Evolutionary conservation across 2,329 filamentous ascomycete genomes (phyloP), one percentile per base, ranked within the genome.

Genomic region (Pseudocercospora musae): DNA sequence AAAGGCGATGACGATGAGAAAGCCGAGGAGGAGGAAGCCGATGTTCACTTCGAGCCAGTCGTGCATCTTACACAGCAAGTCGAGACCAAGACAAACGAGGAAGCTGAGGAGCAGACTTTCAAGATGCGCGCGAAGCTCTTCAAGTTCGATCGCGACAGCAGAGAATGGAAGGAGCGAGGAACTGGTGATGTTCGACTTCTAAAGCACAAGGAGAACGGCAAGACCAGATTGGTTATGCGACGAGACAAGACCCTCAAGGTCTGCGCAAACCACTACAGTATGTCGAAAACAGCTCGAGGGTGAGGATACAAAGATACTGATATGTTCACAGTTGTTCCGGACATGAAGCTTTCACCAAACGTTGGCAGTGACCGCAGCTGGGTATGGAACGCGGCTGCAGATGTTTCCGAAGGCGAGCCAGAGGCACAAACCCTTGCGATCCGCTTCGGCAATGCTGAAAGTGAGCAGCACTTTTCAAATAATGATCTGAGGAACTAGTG

Each of bases 101-200:
- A 99, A 84, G 87, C 89, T 50, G 95, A 99, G 84, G 93, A 98
- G 83, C 91, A 96, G 83, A 84, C 87, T 42, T 99, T 98, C 88
- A 98, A 98, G 89, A 97, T 98, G 94, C 91, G 95, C 74, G 95
- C 95, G 76, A 99, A 99, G 87, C 89, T 99, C 69, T 99, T 99
- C 89, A 94, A 93, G 83, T 99, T 98, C 78, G 89, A 96, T 80
- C 87, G 90, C 72, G 92, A 96, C 58, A 87, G 85, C 72, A 89
- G 89, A 78, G 95, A 98, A 84, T 99, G 95, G 95, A 99, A 98
- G 86, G 95, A 99, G 87, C 90, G 95, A 76, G 95, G 95, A 69
- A 98, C 95, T 69, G 95, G 95, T 73, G 94, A 98, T 74, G 93
- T 98, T 68, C 88, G 94, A 75, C 85, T 99, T 79, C 85, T 99